These are phyloP conservation scores for Lyophyllum semitale DNA, from an alignment of 768 basidiomycete genomes.

Conservation along the genomic window DNA sequence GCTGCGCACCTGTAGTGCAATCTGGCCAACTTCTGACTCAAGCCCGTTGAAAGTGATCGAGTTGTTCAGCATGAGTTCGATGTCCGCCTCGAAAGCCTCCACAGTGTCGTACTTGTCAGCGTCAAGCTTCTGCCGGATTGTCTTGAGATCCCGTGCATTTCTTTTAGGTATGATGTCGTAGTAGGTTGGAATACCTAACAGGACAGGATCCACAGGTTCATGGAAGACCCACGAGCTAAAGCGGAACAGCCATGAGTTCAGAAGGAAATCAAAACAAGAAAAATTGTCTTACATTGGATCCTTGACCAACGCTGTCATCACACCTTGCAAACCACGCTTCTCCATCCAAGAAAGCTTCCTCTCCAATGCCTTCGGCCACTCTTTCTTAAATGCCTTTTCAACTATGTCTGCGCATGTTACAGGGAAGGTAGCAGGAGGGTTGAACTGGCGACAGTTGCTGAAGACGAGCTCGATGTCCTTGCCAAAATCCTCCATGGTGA, in stretches of 20 bases:
- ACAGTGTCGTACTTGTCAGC: slow-evolving; percentile 78
- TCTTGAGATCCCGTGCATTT: slow-evolving; percentile 83
- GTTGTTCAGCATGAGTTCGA: slow-evolving; percentile 87
- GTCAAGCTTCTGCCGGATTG: slow-evolving; percentile 81
- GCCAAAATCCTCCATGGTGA: slow-evolving; percentile 79
- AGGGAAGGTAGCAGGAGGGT: slow-evolving; percentile 79
- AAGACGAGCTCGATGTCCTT: slow-evolving; percentile 83
- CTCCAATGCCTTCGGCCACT: slow-evolving; percentile 81
- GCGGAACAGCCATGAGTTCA: slow-evolving; percentile 6
- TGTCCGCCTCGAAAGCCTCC: slow-evolving; percentile 81
- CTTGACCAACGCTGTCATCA: slow-evolving; percentile 69
- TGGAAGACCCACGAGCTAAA: slow-evolving; percentile 75
- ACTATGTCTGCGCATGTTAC: slow-evolving; percentile 69
- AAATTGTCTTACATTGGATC: slow-evolving; percentile 59
- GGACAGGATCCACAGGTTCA: slow-evolving; percentile 86
- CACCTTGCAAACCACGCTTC: slow-evolving; percentile 72
- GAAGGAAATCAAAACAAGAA: neutral
- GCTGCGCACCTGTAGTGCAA: slow-evolving; percentile 52
- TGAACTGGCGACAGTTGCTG: slow-evolving; percentile 90
- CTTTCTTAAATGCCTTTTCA: slow-evolving; percentile 77
- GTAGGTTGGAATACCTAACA: slow-evolving; percentile 83
- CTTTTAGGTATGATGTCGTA: slow-evolving; percentile 83
- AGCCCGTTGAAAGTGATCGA: slow-evolving; percentile 87
- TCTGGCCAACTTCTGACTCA: slow-evolving; percentile 75
- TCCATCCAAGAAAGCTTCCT: slow-evolving; percentile 76